These are phyloP conservation scores for Sideroxylon spinosum DNA, from an alignment of 179 eudicot species.

Conservation along the genomic window DNA sequence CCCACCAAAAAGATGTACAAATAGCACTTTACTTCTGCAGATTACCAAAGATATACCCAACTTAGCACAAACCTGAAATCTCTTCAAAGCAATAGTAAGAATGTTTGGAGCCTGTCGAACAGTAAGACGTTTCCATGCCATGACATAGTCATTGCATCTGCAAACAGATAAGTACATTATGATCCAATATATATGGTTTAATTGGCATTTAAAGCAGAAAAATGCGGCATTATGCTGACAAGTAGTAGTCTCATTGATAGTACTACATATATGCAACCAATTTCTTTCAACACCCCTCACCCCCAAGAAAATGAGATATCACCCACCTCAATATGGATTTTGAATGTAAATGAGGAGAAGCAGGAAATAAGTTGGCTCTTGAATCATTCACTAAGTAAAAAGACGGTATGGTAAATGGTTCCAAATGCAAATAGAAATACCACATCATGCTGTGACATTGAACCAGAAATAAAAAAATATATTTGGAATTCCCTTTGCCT, in stretches of 20 bases:
- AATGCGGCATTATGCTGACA: too few relatives aligned
- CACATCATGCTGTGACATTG: too few relatives aligned
- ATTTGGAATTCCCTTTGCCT: too few relatives aligned
- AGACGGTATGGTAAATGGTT: too few relatives aligned
- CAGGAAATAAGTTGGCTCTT: neutral
- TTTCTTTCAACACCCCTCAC: too few relatives aligned
- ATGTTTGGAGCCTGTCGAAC: slow-evolving; percentile 77
- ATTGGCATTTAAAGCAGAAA: neutral
- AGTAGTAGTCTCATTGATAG: too few relatives aligned
- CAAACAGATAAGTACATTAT: slow-evolving; percentile 13
- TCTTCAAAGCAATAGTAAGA: slow-evolving; percentile 84
- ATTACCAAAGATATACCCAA: neutral
- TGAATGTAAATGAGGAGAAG: too few relatives aligned
- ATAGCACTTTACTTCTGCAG: neutral
- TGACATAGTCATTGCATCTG: slow-evolving; percentile 93
- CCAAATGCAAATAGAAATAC: neutral
- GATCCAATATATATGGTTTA: neutral
- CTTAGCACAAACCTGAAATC: slow-evolving; percentile 70
- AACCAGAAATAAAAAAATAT: too few relatives aligned
- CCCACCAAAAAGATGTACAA: neutral
- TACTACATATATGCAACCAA: too few relatives aligned
- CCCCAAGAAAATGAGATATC: too few relatives aligned
- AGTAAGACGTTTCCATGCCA: slow-evolving; percentile 76
- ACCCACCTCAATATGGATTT: too few relatives aligned
- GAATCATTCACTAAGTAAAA: neutral